Base-by-base conservation (phyloP, 2,329 filamentous ascomycete genomes). In the Xylariaceae sp. region DNA sequence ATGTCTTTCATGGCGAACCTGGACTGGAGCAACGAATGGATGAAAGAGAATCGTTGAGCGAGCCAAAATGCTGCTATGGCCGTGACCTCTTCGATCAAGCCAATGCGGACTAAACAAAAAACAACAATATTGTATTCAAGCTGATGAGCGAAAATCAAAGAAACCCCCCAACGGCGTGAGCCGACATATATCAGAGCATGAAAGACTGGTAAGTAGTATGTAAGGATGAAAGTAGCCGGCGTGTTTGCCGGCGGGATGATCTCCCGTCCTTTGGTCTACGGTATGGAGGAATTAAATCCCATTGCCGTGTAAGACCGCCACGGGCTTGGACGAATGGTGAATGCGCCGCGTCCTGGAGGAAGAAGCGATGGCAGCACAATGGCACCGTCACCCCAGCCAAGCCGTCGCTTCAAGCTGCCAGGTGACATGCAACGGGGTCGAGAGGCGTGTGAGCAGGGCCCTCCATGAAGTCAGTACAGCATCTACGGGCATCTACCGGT, bases 1-100 rank as follows among this genome's bases (percentile, higher is more conserved):
- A 61, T 61, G 58, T 52, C 62, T 53, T 62, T 63, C 69, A 71
- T 71, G 37, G 58, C 55, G 59, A 56, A 48, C 51, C 17, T 55
- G 54, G 18, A 18, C 45, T 50, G 39, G 42, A 35, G 11, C 18
- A 10, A n/a, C 45, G n/a, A 35, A n/a, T 34, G 11, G 13, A 11
- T 49, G 18, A 35, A n/a, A 51, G 11, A n/a, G 11, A 6, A 35
- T 51, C 49, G 49, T 49, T 18, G 8, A 11, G 11, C 23, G 34
- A 4, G 11, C 18, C 13, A 30, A 30, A 18, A 10, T 30, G 47
- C 23, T 35, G 49, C 49, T 51, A 13, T 7, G 13, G 15, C 34
- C 5, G 5, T 30, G 23, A 30, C 23, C 23, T 51, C 37, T n/a
- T n/a, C 15, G 18, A 6, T 15, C 49, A 35, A 35, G 18, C 23